Conservation (phyloP, 352 stramenopile genomes). For the Globisporangium okanoganense region DNA sequence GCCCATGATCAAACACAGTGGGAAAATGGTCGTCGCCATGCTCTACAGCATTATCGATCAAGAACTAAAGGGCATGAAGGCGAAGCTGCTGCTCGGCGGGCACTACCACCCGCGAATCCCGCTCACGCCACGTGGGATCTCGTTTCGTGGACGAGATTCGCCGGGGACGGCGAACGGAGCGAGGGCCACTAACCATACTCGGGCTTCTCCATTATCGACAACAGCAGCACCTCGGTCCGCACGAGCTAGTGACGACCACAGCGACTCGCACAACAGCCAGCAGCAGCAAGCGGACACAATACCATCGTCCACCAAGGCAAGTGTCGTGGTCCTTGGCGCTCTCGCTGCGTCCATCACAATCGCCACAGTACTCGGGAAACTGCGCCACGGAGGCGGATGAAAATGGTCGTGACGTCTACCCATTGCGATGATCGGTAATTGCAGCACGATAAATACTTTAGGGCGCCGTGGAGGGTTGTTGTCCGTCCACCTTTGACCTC, state of each 20-base stretch:
- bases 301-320: neutral
- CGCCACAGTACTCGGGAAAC: constrained; percentile 7
- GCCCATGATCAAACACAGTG: constrained; percentile 84
- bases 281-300: neutral
- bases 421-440: neutral
- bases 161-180: neutral
- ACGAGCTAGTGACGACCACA: neutral
- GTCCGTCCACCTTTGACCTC: neutral
- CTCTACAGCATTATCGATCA: constrained; percentile 86
- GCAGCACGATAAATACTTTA: constrained; percentile 5
- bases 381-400: neutral
- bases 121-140: constrained; percentile 10
- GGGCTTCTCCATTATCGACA: neutral
- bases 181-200: neutral
- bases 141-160: neutral
- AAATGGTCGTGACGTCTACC: neutral
- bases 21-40: constrained; percentile 70
- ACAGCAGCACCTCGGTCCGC: neutral
- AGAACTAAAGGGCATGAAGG: constrained; percentile 59
- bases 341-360: constrained; percentile 12
- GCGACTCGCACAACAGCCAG: neutral
- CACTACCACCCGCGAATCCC: constrained; percentile 16
- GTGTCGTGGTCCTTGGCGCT: constrained; percentile 3
- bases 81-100: constrained; percentile 21
- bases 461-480: neutral